These are phyloP conservation scores for Diaporthe vexans DNA, from an alignment of 2,329 filamentous ascomycete genomes.

Conservation along the genomic window DNA sequence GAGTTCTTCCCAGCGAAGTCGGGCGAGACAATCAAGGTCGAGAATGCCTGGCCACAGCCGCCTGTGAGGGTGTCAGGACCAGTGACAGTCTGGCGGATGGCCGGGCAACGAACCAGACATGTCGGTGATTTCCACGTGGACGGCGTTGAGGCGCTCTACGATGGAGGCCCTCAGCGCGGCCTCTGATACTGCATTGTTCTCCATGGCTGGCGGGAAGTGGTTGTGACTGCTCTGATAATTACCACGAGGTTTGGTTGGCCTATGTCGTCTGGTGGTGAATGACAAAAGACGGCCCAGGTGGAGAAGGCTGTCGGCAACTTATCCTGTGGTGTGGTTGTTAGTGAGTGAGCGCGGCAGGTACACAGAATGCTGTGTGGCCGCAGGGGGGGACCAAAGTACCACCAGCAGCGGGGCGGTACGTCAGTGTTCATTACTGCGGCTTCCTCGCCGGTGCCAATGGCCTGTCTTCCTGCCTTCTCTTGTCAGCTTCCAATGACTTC, in stretches of 20 bases:
- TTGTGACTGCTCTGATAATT: background rate
- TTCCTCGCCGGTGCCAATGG: background rate
- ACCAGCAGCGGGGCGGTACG: background rate
- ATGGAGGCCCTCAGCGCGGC: slow-evolving; percentile 78
- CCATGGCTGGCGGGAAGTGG: slow-evolving; percentile 55
- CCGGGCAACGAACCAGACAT: slow-evolving; percentile 79
- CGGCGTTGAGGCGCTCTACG: slow-evolving; percentile 77
- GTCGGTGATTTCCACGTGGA: slow-evolving; percentile 89
- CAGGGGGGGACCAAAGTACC: background rate
- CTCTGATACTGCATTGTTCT: slow-evolving; percentile 77
- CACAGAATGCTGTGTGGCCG: too few relatives aligned
- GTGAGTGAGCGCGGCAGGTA: background rate
- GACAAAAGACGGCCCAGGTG: background rate
- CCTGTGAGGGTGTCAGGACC: slow-evolving; percentile 54
- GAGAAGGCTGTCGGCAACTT: slow-evolving; percentile 15
- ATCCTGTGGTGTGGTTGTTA: background rate
- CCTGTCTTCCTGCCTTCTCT: background rate
- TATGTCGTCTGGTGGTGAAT: background rate
- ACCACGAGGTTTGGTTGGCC: background rate
- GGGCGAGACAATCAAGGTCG: slow-evolving; percentile 72
- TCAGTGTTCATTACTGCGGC: background rate
- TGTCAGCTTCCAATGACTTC: background rate
- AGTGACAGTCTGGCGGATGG: background rate
- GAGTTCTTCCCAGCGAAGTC: slow-evolving; percentile 80
- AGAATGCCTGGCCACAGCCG: slow-evolving; percentile 74